Percentiles rank a stretch among this genome's conserved stretches.
Evolutionary conservation across 1,284 basidiomycete genomes (phyloP).

Genomic region (Ustilago hordei): DNA sequence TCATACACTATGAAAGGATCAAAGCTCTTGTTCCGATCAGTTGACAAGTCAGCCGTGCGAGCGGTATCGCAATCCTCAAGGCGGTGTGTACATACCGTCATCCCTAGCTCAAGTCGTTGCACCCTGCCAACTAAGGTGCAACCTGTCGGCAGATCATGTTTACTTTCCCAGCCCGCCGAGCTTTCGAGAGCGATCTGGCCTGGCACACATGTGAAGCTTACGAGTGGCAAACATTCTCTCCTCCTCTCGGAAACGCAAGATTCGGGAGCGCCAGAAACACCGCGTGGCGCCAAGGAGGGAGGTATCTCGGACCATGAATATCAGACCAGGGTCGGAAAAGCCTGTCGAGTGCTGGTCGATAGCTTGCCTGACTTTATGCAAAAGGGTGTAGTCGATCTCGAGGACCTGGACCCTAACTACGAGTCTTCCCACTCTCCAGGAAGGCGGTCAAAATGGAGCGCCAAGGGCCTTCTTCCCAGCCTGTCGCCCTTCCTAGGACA

Average conservation of each 20-base stretch:
- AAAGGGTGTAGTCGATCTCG: slow-evolving; percentile 48
- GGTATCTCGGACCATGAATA: slow-evolving; percentile 55
- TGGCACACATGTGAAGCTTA: background rate
- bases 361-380: slow-evolving; percentile 54
- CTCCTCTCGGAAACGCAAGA: slow-evolving; percentile 10
- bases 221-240: background rate
- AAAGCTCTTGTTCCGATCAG: slow-evolving; percentile 15
- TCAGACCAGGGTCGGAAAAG: slow-evolving; percentile 50
- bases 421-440: slow-evolving; percentile 3
- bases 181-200: background rate
- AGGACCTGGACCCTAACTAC: slow-evolving; percentile 29
- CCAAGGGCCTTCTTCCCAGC: slow-evolving; percentile 22
- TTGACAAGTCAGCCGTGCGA: slow-evolving; percentile 11
- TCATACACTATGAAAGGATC: slow-evolving; percentile 28
- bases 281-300: background rate
- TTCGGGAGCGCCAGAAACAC: background rate
- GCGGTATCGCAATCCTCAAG: slow-evolving; percentile 3
- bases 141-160: background rate
- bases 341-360: slow-evolving; percentile 44
- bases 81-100: background rate
- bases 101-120: background rate
- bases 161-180: background rate
- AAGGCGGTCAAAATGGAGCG: slow-evolving; percentile 12
- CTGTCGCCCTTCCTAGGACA: slow-evolving; percentile 44
- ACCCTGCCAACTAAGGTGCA: background rate